Base-by-base conservation (phyloP, 768 basidiomycete species). In the Rhodosporidiobolus odoratus region DNA sequence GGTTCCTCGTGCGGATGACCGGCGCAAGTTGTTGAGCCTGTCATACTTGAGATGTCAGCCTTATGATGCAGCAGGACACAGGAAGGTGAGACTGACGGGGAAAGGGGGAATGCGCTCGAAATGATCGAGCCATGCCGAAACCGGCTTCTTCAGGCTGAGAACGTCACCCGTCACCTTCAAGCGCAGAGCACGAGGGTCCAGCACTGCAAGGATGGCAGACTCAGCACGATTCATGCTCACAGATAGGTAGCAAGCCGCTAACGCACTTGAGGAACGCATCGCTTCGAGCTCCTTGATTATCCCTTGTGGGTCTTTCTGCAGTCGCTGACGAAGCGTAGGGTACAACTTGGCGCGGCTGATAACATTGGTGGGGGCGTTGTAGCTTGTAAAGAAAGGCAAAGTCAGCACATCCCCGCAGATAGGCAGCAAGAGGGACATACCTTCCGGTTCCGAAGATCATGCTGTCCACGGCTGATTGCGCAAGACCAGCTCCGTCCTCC, bases 151-250 rank as follows among this genome's bases (percentile, higher is more conserved):
- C 43, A 98, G 78, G 38, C 80, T 79, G 35, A 92, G 74, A 47
- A 98, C 81, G 76, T 95, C 87, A 13, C 95, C 95, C 13, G 88
- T 84, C 13, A 98, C 89, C 2, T 91, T 89, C 79, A 98, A 89
- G 40, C 95, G 86, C 35, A 93, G 82, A 52, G 87, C 89, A 23
- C 86, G 84, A 9, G 94, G 89, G 69, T 89, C 83, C 23, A 88
- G 88, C 70, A 96, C 92, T 97, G 71, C 13, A 34, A 50, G 48
- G 48, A 23, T 15, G 23, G 23, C 43, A 45, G 41, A 38, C 23
- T 3, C 23, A 38, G 35, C 8, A 38, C 10, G 21, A 32, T 35
- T 13, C 4, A 34, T 4, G 8, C 2, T 30, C 2, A 25, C 23
- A 41, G 32, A 30, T 34, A 25, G 61, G 17, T 6, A 82, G 89